Evolutionary conservation across 306 rosid genomes (phyloP), one percentile per base, ranked within the genome.

Genomic region (Begonia peltatifolia): DNA sequence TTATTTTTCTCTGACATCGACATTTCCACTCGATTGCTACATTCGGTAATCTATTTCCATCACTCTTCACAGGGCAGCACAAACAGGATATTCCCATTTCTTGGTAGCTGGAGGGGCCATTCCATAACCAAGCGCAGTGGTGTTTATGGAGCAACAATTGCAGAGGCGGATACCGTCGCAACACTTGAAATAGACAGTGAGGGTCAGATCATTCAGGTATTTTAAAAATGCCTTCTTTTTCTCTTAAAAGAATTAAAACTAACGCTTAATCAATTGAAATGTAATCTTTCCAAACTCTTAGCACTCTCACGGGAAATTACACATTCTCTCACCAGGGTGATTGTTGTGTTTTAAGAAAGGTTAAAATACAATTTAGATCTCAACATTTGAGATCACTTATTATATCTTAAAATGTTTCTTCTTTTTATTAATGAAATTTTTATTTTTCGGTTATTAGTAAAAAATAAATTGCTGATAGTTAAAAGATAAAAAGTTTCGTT

Each of bases 61-160:
- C 71, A 25, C 50, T 56, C 48, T 41, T 43, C 48, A 53, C 74
- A 66, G 79, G 72, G 54, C n/a, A 46, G 53, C 56, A 41, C 69
- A 50, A 61, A 71, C 63, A 74, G 86, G 79, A 67, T 86, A 69
- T 18, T 54, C 16, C 88, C 95, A 11, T 90, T 83, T 79, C 88
- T 90, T 51, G 99, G 99, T 17, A 70, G 71, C 60, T 90, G 99
- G 99, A 83, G 78, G 68, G 99, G 99, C 14, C 82, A 60, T 50
- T 90, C 95, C 9, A 25, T 75, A 49, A 90, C 99, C 22, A 90
- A 86, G 54, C 74, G 99, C 41, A 90, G 99, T 58, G 99, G 99
- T 44, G 94, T 86, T 12, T 90, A 90, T 71, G 99, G 99, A 73
- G 60, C 94, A 52, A 90, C 99, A 46, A 76, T 80, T 53, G 59